Evolutionary conservation across 2,329 filamentous ascomycete genomes (phyloP), one percentile per base, ranked within the genome.

Genomic region (Ceratocystis smalleyi): DNA sequence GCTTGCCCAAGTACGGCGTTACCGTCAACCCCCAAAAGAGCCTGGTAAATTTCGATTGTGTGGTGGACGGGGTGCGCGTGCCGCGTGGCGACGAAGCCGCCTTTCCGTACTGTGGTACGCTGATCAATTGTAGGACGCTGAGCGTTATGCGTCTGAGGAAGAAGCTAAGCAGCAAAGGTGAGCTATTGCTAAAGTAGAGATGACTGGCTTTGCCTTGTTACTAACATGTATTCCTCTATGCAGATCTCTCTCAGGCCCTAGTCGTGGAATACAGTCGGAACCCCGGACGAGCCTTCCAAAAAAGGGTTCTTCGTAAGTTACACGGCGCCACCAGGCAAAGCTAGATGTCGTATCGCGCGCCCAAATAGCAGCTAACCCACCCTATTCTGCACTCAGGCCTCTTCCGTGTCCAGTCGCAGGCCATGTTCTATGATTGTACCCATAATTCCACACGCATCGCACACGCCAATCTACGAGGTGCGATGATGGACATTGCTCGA

Each of bases 101-200:
- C 2, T 97, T 99, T 72, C 90, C 92, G 0, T 99, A 96, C 73
- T 97, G 94, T 71, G 94, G 94, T 47, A 83, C 83, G 51, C 73
- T 83, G 17, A 90, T 99, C 69, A 78, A 96, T 71, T 88, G 84
- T 19, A 75, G 75, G 62, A 91, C 87, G 0, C 76, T 99, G 32
- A 84, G 90, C 67, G 81, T 97, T 59, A 80, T 77, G 70, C 91
- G 88, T 71, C 85, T 90, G 70, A 77, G 80, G 57, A 79, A 83
- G 40, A 77, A 80, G 60, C 74, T 74, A 67, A 79, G 75, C 65
- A 75, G 73, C 68, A 75, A 72, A 61, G 78, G 78, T 87, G 78
- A 70, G 79, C 71, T 54, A 15, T 67, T 30, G 32, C 30, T n/a
- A 2, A 54, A 24, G 49, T 6, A 24, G 24, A 24, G 54, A 15